Conservation (phyloP, 768 basidiomycete species). For the Pulveroboletus sp. region DNA sequence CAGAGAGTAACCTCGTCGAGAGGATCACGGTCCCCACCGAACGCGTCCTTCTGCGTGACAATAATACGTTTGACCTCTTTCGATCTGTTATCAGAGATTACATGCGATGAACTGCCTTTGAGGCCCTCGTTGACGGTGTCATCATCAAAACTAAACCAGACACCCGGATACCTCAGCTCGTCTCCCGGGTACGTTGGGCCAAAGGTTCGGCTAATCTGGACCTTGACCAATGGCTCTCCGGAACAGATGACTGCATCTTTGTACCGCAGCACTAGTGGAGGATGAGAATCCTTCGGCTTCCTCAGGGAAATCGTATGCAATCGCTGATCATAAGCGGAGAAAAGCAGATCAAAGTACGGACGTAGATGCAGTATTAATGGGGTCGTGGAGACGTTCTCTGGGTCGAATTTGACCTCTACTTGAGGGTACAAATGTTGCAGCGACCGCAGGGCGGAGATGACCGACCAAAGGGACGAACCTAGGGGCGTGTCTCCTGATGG, state of each 20-base stretch:
- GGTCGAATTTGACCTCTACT: slow-evolving; percentile 80
- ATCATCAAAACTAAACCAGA: slow-evolving; percentile 83
- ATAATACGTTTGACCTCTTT: slow-evolving; percentile 77
- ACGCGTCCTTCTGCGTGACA: slow-evolving; percentile 62
- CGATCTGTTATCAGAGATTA: slow-evolving; percentile 50
- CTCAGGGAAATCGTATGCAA: slow-evolving; percentile 74
- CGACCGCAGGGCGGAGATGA: slow-evolving; percentile 63
- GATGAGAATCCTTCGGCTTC: slow-evolving; percentile 61
- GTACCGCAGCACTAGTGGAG: slow-evolving; percentile 65
- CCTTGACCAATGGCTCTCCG: slow-evolving; percentile 52
- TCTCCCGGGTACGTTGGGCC: slow-evolving; percentile 82
- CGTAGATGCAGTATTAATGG: slow-evolving; percentile 75
- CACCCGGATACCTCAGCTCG: slow-evolving; percentile 74
- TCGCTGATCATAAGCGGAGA: slow-evolving; percentile 74
- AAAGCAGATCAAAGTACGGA: slow-evolving; percentile 81
- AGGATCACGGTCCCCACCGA: slow-evolving; percentile 57
- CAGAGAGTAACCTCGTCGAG: slow-evolving; percentile 69
- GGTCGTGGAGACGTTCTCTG: slow-evolving; percentile 62
- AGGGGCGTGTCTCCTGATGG: slow-evolving; percentile 3
- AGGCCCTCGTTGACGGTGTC: slow-evolving; percentile 56
- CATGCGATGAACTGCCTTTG: slow-evolving; percentile 40
- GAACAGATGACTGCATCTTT: slow-evolving; percentile 62
- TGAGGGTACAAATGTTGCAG: slow-evolving; percentile 71
- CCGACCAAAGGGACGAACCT: slow-evolving; percentile 78
- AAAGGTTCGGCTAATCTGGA: slow-evolving; percentile 67